Base-by-base conservation (phyloP, 305 asterid genomes). In the Solanum aculeatissimum region DNA sequence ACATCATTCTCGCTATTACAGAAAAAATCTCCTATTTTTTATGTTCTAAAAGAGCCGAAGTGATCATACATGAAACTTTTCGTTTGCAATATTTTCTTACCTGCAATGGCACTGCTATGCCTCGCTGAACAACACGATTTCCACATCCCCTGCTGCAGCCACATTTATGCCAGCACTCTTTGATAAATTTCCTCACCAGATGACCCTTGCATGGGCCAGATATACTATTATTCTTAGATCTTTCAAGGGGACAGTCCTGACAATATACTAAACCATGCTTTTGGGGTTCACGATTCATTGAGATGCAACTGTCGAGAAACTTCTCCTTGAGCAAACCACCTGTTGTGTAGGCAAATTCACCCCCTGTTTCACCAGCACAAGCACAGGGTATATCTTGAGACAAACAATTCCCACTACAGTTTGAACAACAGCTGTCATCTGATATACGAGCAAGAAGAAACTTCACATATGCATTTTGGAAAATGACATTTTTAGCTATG, bases 151-250 rank as follows among this genome's bases (percentile, higher is more conserved):
- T 95, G 65, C 69, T 84, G 87, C 98, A 94, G 78, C 98, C 93
- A 62, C 98, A 95, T 90, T 94, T 95, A 83, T 87, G 89, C 98
- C 98, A 91, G 88, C 98, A 95, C 77, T 95, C 97, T 85, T 95
- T 94, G 63, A 95, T 92, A 85, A 95, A 95, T 80, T 89, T 94
- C 85, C 90, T 90, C 75, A 80, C 83, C 27, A 87, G 43, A 69
- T 95, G 97, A n/a, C 97, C 98, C 87, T 88, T 91, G 91, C 98
- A 95, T 60, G 87, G 87, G 81, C 83, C 89, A 80, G 91, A 91
- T 21, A 54, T 35, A 53, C 38, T 18, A 11, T 63, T 83, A 40
- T 85, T 89, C 87, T 92, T 92, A 49, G 90, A 91, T 88, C 95
- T 93, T 91, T 95, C 97, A 82, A 91, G 66, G 75, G 98, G 98